Evolutionary conservation across 2,329 filamentous ascomycete species (phyloP).

Genomic region (Paracoccidioides brasiliensis): DNA sequence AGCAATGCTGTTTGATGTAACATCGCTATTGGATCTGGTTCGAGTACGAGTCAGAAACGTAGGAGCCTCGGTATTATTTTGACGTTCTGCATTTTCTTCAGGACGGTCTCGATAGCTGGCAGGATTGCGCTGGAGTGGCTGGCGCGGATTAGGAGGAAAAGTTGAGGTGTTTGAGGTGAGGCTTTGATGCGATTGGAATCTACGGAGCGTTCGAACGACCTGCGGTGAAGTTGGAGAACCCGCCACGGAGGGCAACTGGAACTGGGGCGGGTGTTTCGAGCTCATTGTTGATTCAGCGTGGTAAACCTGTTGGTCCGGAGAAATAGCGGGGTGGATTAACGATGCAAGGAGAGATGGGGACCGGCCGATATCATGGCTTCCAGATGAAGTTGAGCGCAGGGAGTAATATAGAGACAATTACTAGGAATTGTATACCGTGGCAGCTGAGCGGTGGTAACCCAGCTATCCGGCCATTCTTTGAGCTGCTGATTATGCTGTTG

Average conservation of each 20-base stretch:
- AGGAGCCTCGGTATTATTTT: conserved; percentile 14
- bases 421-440: neutral
- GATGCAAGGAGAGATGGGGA: conserved; percentile 6
- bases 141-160: conserved; percentile 51
- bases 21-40: conserved; percentile 61
- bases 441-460: neutral
- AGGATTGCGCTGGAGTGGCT: conserved; percentile 24
- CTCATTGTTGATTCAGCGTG: conserved; percentile 11
- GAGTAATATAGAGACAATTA: neutral
- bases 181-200: conserved; percentile 61
- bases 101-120: conserved; percentile 11
- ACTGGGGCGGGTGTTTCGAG: conserved; percentile 14
- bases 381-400: neutral
- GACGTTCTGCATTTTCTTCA: conserved; percentile 9
- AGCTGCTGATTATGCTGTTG: too few relatives aligned
- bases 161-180: conserved; percentile 43
- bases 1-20: conserved; percentile 32
- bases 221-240: conserved; percentile 43
- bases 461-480: too few relatives aligned
- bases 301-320: neutral
- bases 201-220: conserved; percentile 54
- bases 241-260: conserved; percentile 17
- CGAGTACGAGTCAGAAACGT: conserved; percentile 28
- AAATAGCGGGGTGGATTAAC: conserved; percentile 13
- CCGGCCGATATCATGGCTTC: neutral